Base-by-base conservation (phyloP, 1,284 basidiomycete species). In the Clitocybe nebularis region DNA sequence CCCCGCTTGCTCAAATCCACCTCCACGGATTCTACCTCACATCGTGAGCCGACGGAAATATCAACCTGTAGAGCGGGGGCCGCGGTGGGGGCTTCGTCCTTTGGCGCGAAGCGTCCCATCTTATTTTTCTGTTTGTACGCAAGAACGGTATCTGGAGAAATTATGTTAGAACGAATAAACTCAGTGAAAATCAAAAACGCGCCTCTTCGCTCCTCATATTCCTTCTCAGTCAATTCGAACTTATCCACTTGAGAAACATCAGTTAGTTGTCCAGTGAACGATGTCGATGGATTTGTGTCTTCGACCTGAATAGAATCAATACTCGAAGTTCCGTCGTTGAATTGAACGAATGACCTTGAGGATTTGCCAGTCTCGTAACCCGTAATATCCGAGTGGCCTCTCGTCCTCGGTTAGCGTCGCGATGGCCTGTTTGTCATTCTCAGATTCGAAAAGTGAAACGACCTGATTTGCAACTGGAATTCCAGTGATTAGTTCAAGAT, bases 401-500 rank as follows among this genome's bases (percentile, higher is more conserved):
- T 63, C 56, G 43, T 92, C 87, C 46, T 93, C 81, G 6, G 75
- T 68, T 16, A 95, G 68, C 0, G 66, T 59, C 3, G 71, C 75
- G 2, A 87, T 49, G 3, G 76, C 66, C 8, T 71, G 64, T 1
- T 66, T 53, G 46, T 81, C 75, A 21, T 71, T 72, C 29, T 83
- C 77, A 2, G 80, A 75, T 3, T 81, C 75, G 40, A 79, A 74
- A 4, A 95, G 60, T 0, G 74, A 66, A 39, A 95, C 75, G 0
- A 63, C 54, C 57, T 96, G 93, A 50, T 84, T 82, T 42, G 69
- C 68, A 3, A 77, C 72, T 1, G 89, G 81, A 42, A 97, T 87
- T 11, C 94, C 94, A n/a, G 93, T 96, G 57, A 97, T 81, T 37
- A 83, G 74, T 58, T 93, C 90, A 19, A 98, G 79, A 55, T 92